Evolutionary conservation across 1,284 basidiomycete genomes (phyloP).

Genomic region (Ceratobasidium sp.): DNA sequence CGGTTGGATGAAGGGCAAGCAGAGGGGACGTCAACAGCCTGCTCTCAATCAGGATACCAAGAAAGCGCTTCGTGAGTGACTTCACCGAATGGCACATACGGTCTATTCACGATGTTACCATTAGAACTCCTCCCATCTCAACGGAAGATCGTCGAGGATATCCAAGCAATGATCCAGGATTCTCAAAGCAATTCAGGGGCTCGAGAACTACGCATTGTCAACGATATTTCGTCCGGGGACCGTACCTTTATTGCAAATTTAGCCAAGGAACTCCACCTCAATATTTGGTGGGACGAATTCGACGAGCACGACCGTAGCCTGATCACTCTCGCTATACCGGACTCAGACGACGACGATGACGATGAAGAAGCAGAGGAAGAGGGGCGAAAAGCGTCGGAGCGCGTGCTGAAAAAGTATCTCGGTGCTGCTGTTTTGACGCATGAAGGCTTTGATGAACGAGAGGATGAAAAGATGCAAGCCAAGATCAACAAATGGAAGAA

Average conservation of each 20-base stretch:
- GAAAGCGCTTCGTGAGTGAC: slow-evolving; percentile 57
- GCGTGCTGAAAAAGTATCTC: slow-evolving; percentile 90
- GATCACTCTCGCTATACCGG: slow-evolving; percentile 62
- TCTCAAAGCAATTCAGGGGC: slow-evolving; percentile 48
- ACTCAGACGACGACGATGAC: slow-evolving; percentile 57
- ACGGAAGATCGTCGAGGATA: slow-evolving; percentile 78
- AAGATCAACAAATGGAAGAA: slow-evolving; percentile 96
- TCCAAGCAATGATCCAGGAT: slow-evolving; percentile 78
- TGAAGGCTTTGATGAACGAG: slow-evolving; percentile 77
- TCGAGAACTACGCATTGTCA: slow-evolving; percentile 67
- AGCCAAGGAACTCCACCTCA: slow-evolving; percentile 81
- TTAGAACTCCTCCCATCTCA: slow-evolving; percentile 81
- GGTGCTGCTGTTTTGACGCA: slow-evolving; percentile 82
- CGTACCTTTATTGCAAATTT: slow-evolving; percentile 81
- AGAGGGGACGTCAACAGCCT: slow-evolving; percentile 67
- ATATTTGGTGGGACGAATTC: slow-evolving; percentile 89
- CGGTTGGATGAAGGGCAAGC: slow-evolving; percentile 93
- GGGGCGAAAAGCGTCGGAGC: slow-evolving; percentile 76
- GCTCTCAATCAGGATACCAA: slow-evolving; percentile 60
- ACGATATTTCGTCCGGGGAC: slow-evolving; percentile 83
- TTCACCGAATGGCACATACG: neutral
- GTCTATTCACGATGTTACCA: neutral
- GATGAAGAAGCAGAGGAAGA: slow-evolving; percentile 61
- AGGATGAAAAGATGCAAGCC: slow-evolving; percentile 79
- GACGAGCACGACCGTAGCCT: slow-evolving; percentile 85